Evolutionary conservation across 139 green algal genomes (phyloP).

Genomic region (Micromonas commoda): DNA sequence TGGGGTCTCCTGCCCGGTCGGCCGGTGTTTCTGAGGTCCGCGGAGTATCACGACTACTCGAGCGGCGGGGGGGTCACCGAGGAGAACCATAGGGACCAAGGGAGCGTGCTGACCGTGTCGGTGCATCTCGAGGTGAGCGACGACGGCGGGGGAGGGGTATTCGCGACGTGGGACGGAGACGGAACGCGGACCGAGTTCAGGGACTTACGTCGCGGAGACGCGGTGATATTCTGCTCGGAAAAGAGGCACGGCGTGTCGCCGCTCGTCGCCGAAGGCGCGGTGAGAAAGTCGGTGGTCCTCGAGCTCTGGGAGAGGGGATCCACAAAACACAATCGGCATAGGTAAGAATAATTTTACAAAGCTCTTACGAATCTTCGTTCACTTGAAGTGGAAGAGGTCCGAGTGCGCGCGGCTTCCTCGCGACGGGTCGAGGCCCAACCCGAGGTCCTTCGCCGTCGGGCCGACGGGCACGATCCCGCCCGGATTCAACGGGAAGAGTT

Average conservation of each 20-base stretch:
- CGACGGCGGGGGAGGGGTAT: neutral
- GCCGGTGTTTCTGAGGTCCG: neutral
- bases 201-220: neutral
- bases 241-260: neutral
- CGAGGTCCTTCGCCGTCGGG: neutral
- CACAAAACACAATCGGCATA: neutral
- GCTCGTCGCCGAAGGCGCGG: neutral
- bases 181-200: neutral
- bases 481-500: conserved; percentile 90
- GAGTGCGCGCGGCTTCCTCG: neutral
- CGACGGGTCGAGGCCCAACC: neutral
- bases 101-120: neutral
- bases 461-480: conserved; percentile 66
- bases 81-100: neutral
- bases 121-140: neutral
- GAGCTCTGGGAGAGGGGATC: neutral
- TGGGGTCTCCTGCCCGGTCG: neutral
- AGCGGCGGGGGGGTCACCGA: neutral
- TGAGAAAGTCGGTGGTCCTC: neutral
- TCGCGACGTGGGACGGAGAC: neutral
- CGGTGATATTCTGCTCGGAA: neutral
- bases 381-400: neutral
- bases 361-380: too few relatives aligned
- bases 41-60: neutral
- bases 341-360: too few relatives aligned